Evolutionary conservation across 495 filamentous ascomycete genomes (phyloP).

Genomic region (Tuber borchii): DNA sequence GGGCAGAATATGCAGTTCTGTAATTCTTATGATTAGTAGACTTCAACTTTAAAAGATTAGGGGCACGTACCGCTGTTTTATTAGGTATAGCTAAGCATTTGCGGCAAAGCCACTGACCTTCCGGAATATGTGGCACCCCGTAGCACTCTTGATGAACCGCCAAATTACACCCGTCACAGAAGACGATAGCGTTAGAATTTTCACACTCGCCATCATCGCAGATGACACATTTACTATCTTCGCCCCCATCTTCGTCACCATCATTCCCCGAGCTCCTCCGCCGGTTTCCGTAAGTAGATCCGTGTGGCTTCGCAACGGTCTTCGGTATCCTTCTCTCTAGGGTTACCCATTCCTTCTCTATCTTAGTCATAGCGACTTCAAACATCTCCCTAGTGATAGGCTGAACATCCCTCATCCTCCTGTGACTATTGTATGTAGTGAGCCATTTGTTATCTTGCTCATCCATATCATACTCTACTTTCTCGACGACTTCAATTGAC

Average conservation of each 20-base stretch:
- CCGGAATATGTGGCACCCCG: slow-evolving; percentile 95
- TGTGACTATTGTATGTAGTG: slow-evolving; percentile 68
- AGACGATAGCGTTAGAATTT: slow-evolving; percentile 99
- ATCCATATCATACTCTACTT: slow-evolving; percentile 99
- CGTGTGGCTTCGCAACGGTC: slow-evolving; percentile 87
- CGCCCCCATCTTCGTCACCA: slow-evolving; percentile 86
- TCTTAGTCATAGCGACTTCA: slow-evolving; percentile 95
- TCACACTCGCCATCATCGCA: slow-evolving; percentile 98
- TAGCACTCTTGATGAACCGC: slow-evolving; percentile 99
- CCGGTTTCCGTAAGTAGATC: slow-evolving; percentile 63
- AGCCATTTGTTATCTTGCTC: slow-evolving; percentile 98
- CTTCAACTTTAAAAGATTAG: not conserved
- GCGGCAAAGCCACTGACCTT: slow-evolving; percentile 96
- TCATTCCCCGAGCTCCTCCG: slow-evolving; percentile 64
- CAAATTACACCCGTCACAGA: slow-evolving; percentile 95
- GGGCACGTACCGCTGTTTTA: slow-evolving; percentile 64
- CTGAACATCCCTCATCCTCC: slow-evolving; percentile 64
- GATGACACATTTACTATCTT: slow-evolving; percentile 95
- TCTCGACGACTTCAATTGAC: slow-evolving; percentile 51
- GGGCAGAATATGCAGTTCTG: slow-evolving; percentile 96
- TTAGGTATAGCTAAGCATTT: slow-evolving; percentile 94
- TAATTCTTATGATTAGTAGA: not conserved
- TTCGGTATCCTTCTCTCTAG: slow-evolving; percentile 95
- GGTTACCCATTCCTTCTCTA: slow-evolving; percentile 96
- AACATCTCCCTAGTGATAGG: slow-evolving; percentile 86